A percentile compares a stretch with the other conserved stretches of the same genome.
Conservation (phyloP, 148 eudicot genomes). For the Persicaria tinctoria region DNA sequence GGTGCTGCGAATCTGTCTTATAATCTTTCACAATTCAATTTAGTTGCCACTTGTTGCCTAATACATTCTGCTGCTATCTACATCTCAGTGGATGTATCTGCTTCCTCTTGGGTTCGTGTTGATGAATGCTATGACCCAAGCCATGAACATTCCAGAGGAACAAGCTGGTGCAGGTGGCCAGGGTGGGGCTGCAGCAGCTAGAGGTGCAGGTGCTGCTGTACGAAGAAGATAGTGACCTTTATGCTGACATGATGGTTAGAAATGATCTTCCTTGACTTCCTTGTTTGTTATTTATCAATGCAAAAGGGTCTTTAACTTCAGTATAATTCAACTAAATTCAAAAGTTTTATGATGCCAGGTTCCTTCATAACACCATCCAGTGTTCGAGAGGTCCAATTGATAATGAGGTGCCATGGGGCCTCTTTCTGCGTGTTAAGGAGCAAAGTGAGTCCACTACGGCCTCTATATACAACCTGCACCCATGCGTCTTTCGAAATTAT, state of each 20-base stretch:
- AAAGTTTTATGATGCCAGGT: neutral
- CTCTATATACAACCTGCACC: neutral
- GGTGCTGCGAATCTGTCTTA: neutral
- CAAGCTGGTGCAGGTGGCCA: conserved; percentile 40
- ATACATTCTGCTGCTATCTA: neutral
- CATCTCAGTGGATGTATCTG: conserved; percentile 94
- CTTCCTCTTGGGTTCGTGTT: conserved; percentile 85
- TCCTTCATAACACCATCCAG: neutral
- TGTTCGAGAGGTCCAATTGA: neutral
- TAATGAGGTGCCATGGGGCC: neutral
- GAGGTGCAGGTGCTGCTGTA: conserved; percentile 20
- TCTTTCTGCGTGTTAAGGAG: neutral
- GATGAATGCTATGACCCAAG: conserved; percentile 96
- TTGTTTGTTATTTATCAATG: neutral
- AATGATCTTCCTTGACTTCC: neutral
- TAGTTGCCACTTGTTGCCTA: neutral
- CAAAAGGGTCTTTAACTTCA: neutral
- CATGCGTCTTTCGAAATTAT: neutral
- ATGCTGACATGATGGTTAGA: neutral
- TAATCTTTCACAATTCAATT: neutral
- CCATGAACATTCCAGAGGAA: conserved; percentile 92
- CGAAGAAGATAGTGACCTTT: neutral
- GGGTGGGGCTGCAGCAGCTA: conserved; percentile 40
- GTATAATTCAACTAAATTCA: neutral
- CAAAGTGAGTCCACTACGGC: neutral